Conservation (phyloP, 768 basidiomycete species). For the Mycena capillaripes region DNA sequence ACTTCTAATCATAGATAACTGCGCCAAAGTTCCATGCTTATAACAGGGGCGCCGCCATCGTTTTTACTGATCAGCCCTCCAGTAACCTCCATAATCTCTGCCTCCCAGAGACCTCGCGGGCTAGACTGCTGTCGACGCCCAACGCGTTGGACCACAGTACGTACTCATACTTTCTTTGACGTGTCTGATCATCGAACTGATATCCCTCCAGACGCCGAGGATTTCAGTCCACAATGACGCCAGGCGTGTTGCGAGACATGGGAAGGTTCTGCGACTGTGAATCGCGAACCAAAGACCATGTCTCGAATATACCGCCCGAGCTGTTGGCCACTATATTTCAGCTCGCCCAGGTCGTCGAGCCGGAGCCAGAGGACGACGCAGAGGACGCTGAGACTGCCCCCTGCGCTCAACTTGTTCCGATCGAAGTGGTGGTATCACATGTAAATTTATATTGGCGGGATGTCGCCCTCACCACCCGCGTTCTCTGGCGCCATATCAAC, state of each 20-base stretch:
- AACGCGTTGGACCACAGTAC: neutral
- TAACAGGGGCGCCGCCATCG: neutral
- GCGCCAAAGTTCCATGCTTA: constrained; percentile 24
- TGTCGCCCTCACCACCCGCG: constrained; percentile 17
- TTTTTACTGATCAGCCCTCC: neutral
- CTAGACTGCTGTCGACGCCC: neutral
- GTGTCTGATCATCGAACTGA: too few relatives aligned
- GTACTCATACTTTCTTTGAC: neutral
- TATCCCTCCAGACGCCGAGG: too few relatives aligned
- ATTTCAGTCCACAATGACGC: too few relatives aligned
- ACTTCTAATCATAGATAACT: constrained; percentile 8
- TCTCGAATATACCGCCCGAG: constrained; percentile 23
- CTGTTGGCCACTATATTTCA: constrained; percentile 14
- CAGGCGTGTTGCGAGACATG: neutral
- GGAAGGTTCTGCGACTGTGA: neutral
- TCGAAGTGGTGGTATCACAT: constrained; percentile 28
- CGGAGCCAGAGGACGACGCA: neutral
- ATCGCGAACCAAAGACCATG: neutral
- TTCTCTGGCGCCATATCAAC: constrained; percentile 32
- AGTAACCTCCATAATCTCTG: neutral
- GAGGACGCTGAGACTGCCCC: neutral
- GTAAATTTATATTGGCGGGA: constrained; percentile 34
- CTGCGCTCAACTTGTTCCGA: neutral
- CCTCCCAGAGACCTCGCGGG: neutral
- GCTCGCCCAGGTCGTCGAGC: constrained; percentile 1